phyloP scores from a whole-genome alignment of 768 basidiomycete species.

The Pisolithus albus region DNA sequence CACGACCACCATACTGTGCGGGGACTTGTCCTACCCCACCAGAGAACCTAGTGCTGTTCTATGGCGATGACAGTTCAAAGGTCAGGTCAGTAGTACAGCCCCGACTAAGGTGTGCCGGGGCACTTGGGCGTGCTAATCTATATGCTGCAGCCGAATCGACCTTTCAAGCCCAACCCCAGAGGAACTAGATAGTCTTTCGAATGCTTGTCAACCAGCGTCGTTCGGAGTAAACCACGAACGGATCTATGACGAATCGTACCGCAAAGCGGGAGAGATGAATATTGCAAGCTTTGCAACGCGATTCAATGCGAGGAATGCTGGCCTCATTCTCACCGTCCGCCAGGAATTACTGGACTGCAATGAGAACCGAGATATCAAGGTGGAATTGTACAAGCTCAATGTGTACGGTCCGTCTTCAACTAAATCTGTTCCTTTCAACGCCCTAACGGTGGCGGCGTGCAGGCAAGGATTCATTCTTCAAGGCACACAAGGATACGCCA shows the following conservation, averaged over 20 bases:
- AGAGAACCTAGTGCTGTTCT: too few relatives aligned
- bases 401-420: conserved; percentile 32
- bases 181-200: conserved; percentile 19
- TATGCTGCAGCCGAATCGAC: too few relatives aligned
- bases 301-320: conserved; percentile 23
- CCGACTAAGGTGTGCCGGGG: too few relatives aligned
- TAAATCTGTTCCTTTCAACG: background rate
- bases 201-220: conserved; percentile 34
- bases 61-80: too few relatives aligned
- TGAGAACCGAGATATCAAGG: conserved; percentile 12
- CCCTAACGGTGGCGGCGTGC: background rate
- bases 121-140: too few relatives aligned
- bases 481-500: conserved; percentile 44
- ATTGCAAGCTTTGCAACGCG: conserved; percentile 27
- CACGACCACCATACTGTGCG: too few relatives aligned
- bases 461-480: conserved; percentile 44
- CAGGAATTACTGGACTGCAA: conserved; percentile 16
- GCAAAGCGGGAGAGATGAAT: conserved; percentile 42
- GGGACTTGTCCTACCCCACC: too few relatives aligned
- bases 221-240: conserved; percentile 33
- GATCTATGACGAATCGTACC: conserved; percentile 37
- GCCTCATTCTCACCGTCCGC: conserved; percentile 23
- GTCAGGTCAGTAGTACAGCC: too few relatives aligned
- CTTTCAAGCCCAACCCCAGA: background rate
- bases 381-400: conserved; percentile 41